These are phyloP conservation scores for Cupressus sempervirens DNA, from an alignment of 75 land plant species.

Conservation along the genomic window DNA sequence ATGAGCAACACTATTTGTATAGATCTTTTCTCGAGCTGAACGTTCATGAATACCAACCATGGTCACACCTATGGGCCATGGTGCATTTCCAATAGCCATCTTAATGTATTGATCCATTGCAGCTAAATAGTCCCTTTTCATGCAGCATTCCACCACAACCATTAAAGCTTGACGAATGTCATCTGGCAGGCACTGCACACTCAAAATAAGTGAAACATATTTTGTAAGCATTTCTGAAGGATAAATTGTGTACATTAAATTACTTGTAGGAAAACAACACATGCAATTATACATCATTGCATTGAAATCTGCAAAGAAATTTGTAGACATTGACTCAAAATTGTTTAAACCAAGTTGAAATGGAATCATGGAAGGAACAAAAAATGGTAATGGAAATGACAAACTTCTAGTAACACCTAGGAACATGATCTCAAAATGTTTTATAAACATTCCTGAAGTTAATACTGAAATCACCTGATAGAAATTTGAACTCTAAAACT, in stretches of 20 bases:
- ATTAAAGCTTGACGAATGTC: conserved; percentile 85
- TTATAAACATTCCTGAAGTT: background rate
- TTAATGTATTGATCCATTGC: conserved; percentile 99
- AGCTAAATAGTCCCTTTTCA: conserved; percentile 85
- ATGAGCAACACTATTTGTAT: conserved; percentile 98
- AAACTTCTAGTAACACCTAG: background rate
- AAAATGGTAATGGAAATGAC: background rate
- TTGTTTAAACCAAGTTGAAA: background rate
- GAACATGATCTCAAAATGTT: background rate
- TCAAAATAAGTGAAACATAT: background rate
- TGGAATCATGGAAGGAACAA: background rate
- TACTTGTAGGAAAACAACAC: background rate
- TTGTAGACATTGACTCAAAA: background rate
- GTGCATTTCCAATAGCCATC: conserved; percentile 97
- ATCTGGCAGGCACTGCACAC: conserved; percentile 74
- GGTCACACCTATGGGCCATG: conserved; percentile 99
- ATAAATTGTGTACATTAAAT: background rate
- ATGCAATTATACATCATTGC: background rate
- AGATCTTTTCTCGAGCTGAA: conserved; percentile 98
- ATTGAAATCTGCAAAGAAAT: background rate
- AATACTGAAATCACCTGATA: background rate
- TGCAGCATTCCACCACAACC: conserved; percentile 78
- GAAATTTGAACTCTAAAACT: background rate
- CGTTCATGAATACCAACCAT: conserved; percentile 99
- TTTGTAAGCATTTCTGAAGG: background rate